A percentile compares a stretch with the other conserved stretches of the same genome.
These are phyloP conservation scores for Leccinum rimulosum DNA, from an alignment of 768 basidiomycete genomes.

Conservation along the genomic window DNA sequence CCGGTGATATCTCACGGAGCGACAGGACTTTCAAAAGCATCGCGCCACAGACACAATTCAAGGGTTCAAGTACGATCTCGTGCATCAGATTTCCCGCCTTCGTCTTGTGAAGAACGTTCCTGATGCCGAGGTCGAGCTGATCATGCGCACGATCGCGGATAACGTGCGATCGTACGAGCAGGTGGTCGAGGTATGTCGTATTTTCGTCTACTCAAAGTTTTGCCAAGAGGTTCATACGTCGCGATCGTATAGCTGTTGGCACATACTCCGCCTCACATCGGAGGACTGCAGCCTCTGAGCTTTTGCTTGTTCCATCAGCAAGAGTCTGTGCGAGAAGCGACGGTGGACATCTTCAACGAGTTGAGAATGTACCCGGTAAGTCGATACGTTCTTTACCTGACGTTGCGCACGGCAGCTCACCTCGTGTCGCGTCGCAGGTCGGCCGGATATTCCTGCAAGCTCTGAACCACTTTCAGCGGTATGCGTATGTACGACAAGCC, in stretches of 20 bases:
- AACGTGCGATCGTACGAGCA: conserved; percentile 81
- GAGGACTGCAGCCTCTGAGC: conserved; percentile 81
- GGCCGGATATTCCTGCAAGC: conserved; percentile 74
- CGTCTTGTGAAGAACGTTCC: conserved; percentile 68
- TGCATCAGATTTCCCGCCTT: conserved; percentile 83
- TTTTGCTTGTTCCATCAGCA: conserved; percentile 91
- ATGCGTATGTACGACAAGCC: conserved; percentile 83
- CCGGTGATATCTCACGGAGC: conserved; percentile 8
- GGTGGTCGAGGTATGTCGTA: conserved; percentile 69
- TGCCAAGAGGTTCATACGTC: background rate
- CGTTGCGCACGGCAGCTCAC: background rate
- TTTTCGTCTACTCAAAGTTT: background rate
- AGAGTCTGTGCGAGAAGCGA: conserved; percentile 69
- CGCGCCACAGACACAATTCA: conserved; percentile 59
- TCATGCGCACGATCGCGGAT: conserved; percentile 71
- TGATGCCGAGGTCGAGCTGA: conserved; percentile 70
- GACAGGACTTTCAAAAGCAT: conserved; percentile 65
- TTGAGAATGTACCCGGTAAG: conserved; percentile 74
- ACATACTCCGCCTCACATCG: conserved; percentile 66
- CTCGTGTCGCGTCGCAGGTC: conserved; percentile 45
- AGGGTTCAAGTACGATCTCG: conserved; percentile 65
- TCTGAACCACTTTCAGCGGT: conserved; percentile 86
- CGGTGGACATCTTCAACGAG: conserved; percentile 82
- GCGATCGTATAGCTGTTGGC: conserved; percentile 65
- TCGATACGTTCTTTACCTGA: conserved; percentile 1